Evolutionary conservation across 164 flowering plant genomes (phyloP).

Genomic region (Umbellularia californica): DNA sequence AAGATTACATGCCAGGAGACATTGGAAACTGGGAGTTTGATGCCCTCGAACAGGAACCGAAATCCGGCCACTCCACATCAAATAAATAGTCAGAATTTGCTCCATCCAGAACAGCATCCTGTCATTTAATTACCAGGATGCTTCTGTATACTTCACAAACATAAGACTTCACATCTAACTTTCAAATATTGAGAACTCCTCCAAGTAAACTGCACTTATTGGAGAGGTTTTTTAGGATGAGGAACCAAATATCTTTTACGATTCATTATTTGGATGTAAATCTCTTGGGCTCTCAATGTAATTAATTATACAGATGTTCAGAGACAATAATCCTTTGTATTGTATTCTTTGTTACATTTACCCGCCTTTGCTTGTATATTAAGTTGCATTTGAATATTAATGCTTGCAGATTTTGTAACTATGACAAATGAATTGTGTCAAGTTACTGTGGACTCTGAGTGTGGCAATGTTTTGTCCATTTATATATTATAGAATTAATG

Average conservation of each 20-base stretch:
- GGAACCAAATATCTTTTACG: neutral
- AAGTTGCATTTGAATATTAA: too few species aligned
- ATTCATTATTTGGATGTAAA: slow-evolving; percentile 8
- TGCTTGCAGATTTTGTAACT: too few species aligned
- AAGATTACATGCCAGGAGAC: slow-evolving; percentile 70
- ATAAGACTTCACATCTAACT: slow-evolving; percentile 6
- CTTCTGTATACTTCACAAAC: slow-evolving; percentile 8
- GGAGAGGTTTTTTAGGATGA: neutral
- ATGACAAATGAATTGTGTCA: too few species aligned
- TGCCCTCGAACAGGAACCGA: slow-evolving; percentile 81
- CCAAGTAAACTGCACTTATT: slow-evolving; percentile 13
- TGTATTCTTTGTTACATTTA: neutral
- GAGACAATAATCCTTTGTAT: neutral
- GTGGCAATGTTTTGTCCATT: too few species aligned
- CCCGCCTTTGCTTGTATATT: too few species aligned
- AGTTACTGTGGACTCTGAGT: too few species aligned
- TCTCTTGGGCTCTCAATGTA: slow-evolving; percentile 1
- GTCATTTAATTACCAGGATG: slow-evolving; percentile 1
- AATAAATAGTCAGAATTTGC: slow-evolving; percentile 28
- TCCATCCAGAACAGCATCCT: neutral
- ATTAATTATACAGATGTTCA: neutral
- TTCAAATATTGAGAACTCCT: neutral
- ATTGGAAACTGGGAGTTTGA: slow-evolving; percentile 94
- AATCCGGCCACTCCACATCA: slow-evolving; percentile 36
- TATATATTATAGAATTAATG: too few species aligned